Evolutionary conservation across 2,329 filamentous ascomycete genomes (phyloP), one percentile per base, ranked within the genome.

Genomic region (Pseudonectria buxi): DNA sequence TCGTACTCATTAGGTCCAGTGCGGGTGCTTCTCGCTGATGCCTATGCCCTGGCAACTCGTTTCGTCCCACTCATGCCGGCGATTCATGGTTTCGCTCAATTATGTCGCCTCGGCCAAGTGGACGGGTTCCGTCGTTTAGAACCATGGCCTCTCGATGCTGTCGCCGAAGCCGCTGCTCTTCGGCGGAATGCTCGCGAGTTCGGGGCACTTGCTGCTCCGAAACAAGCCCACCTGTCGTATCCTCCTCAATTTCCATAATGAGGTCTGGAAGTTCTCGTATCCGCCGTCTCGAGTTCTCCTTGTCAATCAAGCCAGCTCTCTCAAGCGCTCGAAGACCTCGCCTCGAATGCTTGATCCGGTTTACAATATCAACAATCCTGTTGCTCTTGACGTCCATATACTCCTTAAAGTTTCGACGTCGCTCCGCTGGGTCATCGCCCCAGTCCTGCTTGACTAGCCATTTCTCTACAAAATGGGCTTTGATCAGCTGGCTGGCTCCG

Each of bases 71-170:
- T 34, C 27, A 59, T 14, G 48, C 58, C 37, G 63, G 54, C 27
- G 64, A 66, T 30, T 64, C 63, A 30, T 70, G 64, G 26, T 70
- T 72, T 42, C 76, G 65, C 57, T 92, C 81, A 35, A 89, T 86
- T 25, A 95, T 94, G 55, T 94, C 85, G 29, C 78, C 77, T 44
- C 78, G 75, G 4, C 75, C 78, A 29, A 94, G 59, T 2, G 85
- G 83, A 24, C 81, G 72, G 14, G 77, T 86, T n/a, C 86, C 85
- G 52, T 94, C 87, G 51, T 88, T 90, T 37, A 95, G 67, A 14
- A 95, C 88, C 76, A 95, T 89, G 4, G 87, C 88, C 64, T 95
- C 87, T 46, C 88, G 74, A 53, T 90, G 75, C 32, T 86, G 74
- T 45, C 88, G 74, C 40, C 87, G 70, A 41, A 89, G 68, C 35